Conservation (phyloP, 305 asterid genomes). For the Fraxinus greggii region DNA sequence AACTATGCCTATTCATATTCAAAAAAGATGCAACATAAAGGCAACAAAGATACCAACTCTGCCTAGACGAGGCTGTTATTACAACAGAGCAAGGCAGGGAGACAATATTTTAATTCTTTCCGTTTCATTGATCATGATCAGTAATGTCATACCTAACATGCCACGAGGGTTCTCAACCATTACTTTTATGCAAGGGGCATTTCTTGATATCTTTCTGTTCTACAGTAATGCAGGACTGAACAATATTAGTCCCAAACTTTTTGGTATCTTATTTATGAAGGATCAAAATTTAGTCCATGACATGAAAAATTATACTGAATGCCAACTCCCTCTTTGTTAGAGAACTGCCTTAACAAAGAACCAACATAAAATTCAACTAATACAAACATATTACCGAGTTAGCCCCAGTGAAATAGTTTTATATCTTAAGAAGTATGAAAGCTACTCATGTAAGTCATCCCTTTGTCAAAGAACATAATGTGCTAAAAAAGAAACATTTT, state of each 20-base stretch:
- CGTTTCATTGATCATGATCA: neutral
- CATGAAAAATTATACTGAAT: neutral
- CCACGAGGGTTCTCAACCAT: neutral
- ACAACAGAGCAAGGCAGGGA: neutral
- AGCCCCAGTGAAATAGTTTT: neutral
- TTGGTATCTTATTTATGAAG: neutral
- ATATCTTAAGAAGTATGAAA: neutral
- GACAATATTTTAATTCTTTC: neutral
- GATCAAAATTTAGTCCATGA: neutral
- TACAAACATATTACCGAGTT: neutral
- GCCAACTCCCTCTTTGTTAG: neutral
- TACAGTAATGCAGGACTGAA: neutral
- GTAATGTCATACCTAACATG: neutral
- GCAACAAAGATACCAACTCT: neutral
- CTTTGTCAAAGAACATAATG: neutral
- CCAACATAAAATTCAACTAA: neutral
- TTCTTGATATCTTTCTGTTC: neutral
- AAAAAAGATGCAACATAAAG: neutral
- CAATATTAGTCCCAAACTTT: neutral
- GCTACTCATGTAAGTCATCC: neutral
- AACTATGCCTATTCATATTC: neutral
- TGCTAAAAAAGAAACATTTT: neutral
- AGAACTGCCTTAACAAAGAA: neutral
- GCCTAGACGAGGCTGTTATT: neutral
- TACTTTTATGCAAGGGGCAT: neutral